Percentiles rank a stretch among this genome's conserved stretches.
Conservation (phyloP, 257 asterid species). For the Scutellaria barbata region DNA sequence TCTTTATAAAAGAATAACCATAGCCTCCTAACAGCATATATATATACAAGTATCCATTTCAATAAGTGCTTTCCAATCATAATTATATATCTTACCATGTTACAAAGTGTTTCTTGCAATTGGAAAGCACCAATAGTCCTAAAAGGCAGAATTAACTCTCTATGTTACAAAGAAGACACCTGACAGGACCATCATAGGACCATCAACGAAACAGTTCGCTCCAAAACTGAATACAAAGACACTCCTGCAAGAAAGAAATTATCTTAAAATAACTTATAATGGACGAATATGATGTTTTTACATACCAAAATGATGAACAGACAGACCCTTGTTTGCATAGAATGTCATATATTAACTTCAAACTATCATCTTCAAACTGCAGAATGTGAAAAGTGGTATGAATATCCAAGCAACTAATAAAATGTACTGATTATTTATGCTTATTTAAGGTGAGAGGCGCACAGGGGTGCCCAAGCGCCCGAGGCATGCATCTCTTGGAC, state of each 20-base stretch:
- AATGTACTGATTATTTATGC: conserved; percentile 15
- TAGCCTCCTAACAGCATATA: conserved; percentile 58
- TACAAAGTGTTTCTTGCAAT: no score
- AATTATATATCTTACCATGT: neutral
- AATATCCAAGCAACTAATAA: conserved; percentile 34
- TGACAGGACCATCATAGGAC: conserved; percentile 95
- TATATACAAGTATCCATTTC: conserved; percentile 26
- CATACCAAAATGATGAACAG: conserved; percentile 32
- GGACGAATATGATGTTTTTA: conserved; percentile 14
- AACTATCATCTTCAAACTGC: conserved; percentile 78
- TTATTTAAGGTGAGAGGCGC: no score
- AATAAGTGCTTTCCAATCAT: conserved; percentile 11
- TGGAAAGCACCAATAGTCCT: conserved; percentile 39
- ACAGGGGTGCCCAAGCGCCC: no score
- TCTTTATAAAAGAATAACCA: conserved; percentile 66
- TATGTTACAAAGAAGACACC: conserved; percentile 83
- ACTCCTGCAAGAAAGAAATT: conserved; percentile 67
- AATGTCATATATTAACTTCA: conserved; percentile 74
- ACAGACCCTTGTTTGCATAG: conserved; percentile 84
- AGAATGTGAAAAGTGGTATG: conserved; percentile 33
- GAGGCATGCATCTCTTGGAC: no score
- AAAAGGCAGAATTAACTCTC: conserved; percentile 81
- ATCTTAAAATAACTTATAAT: conserved; percentile 34
- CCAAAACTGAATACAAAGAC: conserved; percentile 92
- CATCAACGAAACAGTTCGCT: conserved; percentile 84